These are phyloP conservation scores for Aspergillus avenaceus DNA, from an alignment of 495 filamentous ascomycete genomes.

Conservation along the genomic window DNA sequence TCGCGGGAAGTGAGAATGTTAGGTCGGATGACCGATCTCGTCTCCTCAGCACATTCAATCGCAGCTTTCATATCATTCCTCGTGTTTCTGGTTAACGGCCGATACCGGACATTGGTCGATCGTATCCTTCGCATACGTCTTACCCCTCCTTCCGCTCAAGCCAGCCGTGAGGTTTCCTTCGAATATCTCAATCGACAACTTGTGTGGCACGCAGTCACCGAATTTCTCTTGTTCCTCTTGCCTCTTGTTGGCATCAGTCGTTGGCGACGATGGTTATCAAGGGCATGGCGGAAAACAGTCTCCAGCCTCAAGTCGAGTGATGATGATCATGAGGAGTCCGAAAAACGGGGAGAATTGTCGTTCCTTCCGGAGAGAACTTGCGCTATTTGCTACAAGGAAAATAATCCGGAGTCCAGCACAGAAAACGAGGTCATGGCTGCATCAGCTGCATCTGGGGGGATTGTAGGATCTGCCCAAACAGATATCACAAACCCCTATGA, in stretches of 20 bases:
- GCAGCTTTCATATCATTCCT: conserved; percentile 82
- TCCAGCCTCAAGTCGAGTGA: conserved; percentile 52
- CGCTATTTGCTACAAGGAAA: conserved; percentile 95
- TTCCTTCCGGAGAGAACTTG: conserved; percentile 93
- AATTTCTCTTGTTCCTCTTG: conserved; percentile 93
- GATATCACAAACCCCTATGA: conserved; percentile 98
- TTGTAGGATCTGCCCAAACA: conserved; percentile 83
- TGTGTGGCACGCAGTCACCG: conserved; percentile 98
- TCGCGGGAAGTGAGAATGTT: conserved; percentile 52
- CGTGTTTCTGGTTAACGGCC: conserved; percentile 82
- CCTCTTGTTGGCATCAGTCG: conserved; percentile 89
- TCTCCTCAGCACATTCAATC: conserved; percentile 70
- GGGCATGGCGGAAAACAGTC: conserved; percentile 75
- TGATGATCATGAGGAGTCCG: conserved; percentile 39
- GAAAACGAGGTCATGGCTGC: conserved; percentile 66
- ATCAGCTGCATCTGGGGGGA: conserved; percentile 60
- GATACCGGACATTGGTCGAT: conserved; percentile 88
- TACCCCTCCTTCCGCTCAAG: conserved; percentile 73
- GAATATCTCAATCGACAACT: conserved; percentile 97
- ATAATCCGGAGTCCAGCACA: conserved; percentile 64
- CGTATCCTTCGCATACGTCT: conserved; percentile 82
- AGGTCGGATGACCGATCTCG: conserved; percentile 61
- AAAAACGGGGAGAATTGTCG: conserved; percentile 66
- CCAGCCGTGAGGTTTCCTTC: conserved; percentile 87
- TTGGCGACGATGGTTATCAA: conserved; percentile 85